Evolutionary conservation across 73 alveolate genomes (phyloP).

Genomic region (Tetrahymena borealis): DNA sequence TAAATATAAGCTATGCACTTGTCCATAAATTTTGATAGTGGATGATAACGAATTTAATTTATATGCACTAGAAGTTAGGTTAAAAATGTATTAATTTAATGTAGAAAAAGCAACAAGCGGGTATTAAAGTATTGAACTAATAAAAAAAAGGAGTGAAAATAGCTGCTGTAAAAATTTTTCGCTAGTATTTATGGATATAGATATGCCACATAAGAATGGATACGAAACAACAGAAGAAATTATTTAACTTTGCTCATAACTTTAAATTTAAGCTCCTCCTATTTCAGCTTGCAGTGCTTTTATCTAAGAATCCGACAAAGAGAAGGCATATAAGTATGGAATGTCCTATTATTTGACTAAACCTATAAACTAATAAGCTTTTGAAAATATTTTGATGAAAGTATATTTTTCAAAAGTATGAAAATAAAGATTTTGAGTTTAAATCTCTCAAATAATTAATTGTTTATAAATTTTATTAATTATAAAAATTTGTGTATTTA

Average conservation of each 20-base stretch:
- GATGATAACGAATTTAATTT: not conserved
- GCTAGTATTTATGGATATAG: not conserved
- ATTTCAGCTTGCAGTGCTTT: not conserved
- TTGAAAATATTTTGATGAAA: not conserved
- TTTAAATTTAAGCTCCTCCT: not conserved
- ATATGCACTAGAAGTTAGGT: not conserved
- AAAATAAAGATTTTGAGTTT: not conserved
- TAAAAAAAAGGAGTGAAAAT: not conserved
- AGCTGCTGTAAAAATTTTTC: not conserved
- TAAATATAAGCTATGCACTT: not conserved
- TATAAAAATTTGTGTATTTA: no score
- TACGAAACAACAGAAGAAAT: not conserved
- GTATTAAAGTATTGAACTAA: not conserved
- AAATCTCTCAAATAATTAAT: no score
- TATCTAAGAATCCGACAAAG: not conserved
- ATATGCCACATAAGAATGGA: not conserved
- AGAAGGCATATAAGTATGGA: not conserved
- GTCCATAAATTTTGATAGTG: not conserved
- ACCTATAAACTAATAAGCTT: not conserved
- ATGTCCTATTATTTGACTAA: not conserved
- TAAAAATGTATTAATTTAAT: not conserved
- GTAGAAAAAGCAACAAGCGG: not conserved
- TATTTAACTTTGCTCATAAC: not conserved
- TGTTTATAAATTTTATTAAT: no score
- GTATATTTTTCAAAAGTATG: not conserved